Conservation (phyloP, 305 asterid genomes). For the Solanum hybrid region DNA sequence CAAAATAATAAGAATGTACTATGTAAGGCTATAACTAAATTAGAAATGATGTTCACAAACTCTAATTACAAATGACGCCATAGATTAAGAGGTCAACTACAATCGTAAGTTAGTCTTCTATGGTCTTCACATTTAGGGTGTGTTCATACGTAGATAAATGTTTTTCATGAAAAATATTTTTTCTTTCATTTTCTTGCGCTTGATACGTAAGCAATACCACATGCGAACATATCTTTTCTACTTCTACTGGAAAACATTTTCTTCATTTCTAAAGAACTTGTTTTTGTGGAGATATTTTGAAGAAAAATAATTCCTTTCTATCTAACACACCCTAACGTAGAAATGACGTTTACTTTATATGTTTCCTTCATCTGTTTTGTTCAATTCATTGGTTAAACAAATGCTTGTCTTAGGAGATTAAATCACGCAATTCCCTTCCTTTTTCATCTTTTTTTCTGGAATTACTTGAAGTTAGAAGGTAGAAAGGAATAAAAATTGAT, state of each 20-base stretch:
- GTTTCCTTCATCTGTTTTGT: background rate
- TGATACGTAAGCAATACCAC: background rate
- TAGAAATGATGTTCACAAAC: background rate
- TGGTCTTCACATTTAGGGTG: background rate
- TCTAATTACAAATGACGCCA: background rate
- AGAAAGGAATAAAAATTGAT: background rate
- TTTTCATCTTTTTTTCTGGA: background rate
- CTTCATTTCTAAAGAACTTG: fast-evolving
- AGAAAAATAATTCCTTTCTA: fast-evolving
- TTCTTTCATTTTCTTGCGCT: background rate
- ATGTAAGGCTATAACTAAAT: background rate
- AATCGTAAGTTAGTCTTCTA: background rate
- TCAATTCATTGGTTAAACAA: background rate
- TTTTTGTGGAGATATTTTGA: no score
- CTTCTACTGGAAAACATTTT: background rate
- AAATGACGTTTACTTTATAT: background rate
- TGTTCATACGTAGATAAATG: no score
- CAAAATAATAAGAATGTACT: background rate
- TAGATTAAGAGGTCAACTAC: background rate
- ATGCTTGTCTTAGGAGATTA: background rate
- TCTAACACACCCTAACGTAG: fast-evolving
- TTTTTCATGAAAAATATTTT: no score
- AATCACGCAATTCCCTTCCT: background rate
- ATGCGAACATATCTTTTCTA: fast-evolving
- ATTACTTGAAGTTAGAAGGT: background rate